Base-by-base conservation (phyloP, 1,139 yeast species). In the Scheffersomyces parashehatae region DNA sequence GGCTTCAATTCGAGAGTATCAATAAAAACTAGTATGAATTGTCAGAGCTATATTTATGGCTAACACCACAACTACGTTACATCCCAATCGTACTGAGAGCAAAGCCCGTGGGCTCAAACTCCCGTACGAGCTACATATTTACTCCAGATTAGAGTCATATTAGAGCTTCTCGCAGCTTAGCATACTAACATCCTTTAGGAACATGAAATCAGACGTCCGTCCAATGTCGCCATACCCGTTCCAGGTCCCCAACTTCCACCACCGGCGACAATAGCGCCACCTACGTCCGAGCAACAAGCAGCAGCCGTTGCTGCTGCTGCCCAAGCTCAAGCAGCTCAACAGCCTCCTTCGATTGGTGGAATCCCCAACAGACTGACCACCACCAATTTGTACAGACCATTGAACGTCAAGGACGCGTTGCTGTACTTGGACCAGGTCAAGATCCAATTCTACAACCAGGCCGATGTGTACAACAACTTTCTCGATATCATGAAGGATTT, bases 401-500 rank as follows among this genome's bases (percentile, higher is more conserved):
- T 93, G 56, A 95, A 93, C 58, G 98, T 95, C 42, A 90, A 89
- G 60, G 99, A 93, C 65, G 99, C 99, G 3, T 75, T 93, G 52
- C 85, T 97, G 9, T 93, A 95, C 62, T 77, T 93, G 55, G 99
- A 95, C 63, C 97, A 90, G 67, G 99, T 93, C 47, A 95, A 95
- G 64, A 81, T 86, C 43, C 98, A 91, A 65, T 93, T 93, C 66
- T 87, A 81, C 64, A 81, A 83, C 53, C 95, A 93, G 67, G 96
- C 98, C 0, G 97, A 91, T 60, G 97, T 95, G 40, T 93, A 95
- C 73, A 95, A 93, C 64, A 91, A 88, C 63, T 93, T 93, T 60
- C 77, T 93, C 59, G 99, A 95, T 63, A 93, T 93, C 51, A 93
- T 93, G 99, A 93, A 93, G 68, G 99, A 95, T 62, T 95, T 95